Evolutionary conservation across 805 yeast genomes (phyloP).

Genomic region (Metschnikowia rubicola): DNA sequence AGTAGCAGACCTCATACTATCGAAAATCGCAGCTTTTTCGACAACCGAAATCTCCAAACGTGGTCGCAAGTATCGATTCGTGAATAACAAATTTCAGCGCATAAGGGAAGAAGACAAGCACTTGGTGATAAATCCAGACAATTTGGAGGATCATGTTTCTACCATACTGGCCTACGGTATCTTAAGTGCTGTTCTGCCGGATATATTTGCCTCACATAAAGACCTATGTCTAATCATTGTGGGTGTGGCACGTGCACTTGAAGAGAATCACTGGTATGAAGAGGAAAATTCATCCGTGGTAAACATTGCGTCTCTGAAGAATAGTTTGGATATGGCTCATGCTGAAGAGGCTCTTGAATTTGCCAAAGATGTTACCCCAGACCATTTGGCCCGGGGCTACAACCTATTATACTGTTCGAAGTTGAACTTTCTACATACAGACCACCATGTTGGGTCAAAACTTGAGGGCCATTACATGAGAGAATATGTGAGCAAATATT

Average conservation of each 20-base stretch:
- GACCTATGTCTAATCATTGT: slow-evolving; percentile 47
- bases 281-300: slow-evolving; percentile 42
- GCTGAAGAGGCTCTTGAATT: slow-evolving; percentile 22
- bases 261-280: slow-evolving; percentile 48
- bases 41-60: slow-evolving; percentile 38
- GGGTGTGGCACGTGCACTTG: slow-evolving; percentile 49
- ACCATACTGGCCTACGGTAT: slow-evolving; percentile 44
- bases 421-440: slow-evolving; percentile 52
- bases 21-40: slow-evolving; percentile 30
- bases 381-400: slow-evolving; percentile 42
- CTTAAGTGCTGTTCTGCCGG: slow-evolving; percentile 29
- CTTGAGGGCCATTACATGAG: slow-evolving; percentile 45
- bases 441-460: slow-evolving; percentile 51
- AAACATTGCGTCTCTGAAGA: slow-evolving; percentile 30
- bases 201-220: slow-evolving; percentile 30
- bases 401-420: slow-evolving; percentile 44
- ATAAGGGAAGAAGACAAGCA: slow-evolving; percentile 49
- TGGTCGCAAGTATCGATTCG: slow-evolving; percentile 48
- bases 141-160: slow-evolving; percentile 31
- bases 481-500: slow-evolving; percentile 34
- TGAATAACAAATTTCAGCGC: slow-evolving; percentile 47
- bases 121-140: slow-evolving; percentile 36
- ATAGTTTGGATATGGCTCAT: slow-evolving; percentile 26
- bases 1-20: slow-evolving; percentile 35
- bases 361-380: slow-evolving; percentile 20